Conservation (phyloP, 2,329 filamentous ascomycete genomes). For the Pseudogymnoascus sp. region DNA sequence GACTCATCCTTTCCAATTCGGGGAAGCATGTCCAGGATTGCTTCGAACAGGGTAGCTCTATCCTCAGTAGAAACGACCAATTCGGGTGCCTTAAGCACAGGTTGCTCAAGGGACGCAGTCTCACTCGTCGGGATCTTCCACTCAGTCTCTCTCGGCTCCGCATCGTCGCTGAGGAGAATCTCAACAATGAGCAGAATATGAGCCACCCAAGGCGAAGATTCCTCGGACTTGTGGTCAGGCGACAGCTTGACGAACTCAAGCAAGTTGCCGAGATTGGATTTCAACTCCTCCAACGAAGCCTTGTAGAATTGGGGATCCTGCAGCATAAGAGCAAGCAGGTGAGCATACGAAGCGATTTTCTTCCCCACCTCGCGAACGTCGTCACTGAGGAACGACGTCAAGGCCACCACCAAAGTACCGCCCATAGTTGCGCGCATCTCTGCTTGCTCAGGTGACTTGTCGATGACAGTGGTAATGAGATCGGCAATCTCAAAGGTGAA, state of each 20-base stretch:
- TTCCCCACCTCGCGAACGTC: conserved; percentile 40
- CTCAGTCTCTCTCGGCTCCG: conserved; percentile 63
- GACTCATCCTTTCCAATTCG: conserved; percentile 80
- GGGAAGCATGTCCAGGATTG: conserved; percentile 74
- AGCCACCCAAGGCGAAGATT: conserved; percentile 85
- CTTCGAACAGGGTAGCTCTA: conserved; percentile 62
- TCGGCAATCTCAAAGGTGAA: conserved; percentile 88
- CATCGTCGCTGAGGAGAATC: conserved; percentile 80
- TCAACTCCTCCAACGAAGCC: conserved; percentile 63
- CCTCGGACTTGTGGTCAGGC: conserved; percentile 58
- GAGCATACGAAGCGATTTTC: conserved; percentile 84
- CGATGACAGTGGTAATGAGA: conserved; percentile 66
- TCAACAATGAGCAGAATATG: conserved; percentile 86
- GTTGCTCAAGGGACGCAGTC: conserved; percentile 39
- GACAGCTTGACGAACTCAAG: conserved; percentile 69
- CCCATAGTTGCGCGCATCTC: conserved; percentile 63
- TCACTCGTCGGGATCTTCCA: conserved; percentile 55
- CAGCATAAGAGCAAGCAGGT: conserved; percentile 79
- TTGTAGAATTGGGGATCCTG: conserved; percentile 76
- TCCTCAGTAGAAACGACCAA: conserved; percentile 55
- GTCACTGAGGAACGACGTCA: conserved; percentile 59
- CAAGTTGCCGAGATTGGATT: conserved; percentile 66
- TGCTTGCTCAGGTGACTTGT: conserved; percentile 48
- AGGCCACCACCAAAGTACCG: conserved; percentile 70
- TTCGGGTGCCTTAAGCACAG: conserved; percentile 51